phyloP scores from a whole-genome alignment of 768 basidiomycete species.

The Lentinula boryana region DNA sequence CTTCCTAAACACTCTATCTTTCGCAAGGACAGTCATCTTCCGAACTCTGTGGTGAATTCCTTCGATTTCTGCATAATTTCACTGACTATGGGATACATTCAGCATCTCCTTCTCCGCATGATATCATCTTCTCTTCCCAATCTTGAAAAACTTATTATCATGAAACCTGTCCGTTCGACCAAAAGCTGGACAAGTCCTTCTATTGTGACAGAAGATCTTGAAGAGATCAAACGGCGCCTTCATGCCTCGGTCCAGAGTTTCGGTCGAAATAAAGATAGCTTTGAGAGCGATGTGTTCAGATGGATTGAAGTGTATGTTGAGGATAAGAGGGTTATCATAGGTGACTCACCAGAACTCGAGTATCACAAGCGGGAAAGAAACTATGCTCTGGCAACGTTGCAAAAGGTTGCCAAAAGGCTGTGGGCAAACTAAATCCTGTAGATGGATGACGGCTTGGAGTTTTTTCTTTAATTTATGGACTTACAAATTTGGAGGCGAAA shows the following conservation, averaged over 20 bases:
- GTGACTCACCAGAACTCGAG: neutral
- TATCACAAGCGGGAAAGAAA: neutral
- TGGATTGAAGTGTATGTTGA: neutral
- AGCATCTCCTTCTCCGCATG: neutral
- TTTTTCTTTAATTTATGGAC: too few species aligned
- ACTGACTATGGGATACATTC: too few species aligned
- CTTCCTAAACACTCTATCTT: neutral
- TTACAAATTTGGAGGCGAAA: too few species aligned
- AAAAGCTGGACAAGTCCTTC: neutral
- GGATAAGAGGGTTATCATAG: neutral
- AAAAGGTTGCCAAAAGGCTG: neutral
- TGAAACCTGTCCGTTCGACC: neutral
- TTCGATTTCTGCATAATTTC: neutral
- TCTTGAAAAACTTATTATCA: neutral
- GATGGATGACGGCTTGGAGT: too few species aligned
- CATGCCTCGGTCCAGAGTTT: neutral
- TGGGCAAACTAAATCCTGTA: neutral
- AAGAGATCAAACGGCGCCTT: neutral
- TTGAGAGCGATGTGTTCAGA: neutral
- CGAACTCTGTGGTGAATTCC: neutral
- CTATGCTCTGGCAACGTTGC: neutral
- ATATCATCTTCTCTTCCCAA: neutral
- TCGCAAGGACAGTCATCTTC: neutral
- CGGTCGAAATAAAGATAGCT: neutral
- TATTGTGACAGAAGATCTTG: neutral